Percentiles rank a stretch among this genome's conserved stretches.
Evolutionary conservation across 2,329 filamentous ascomycete genomes (phyloP).

Genomic region (Cytospora paraplurivora): DNA sequence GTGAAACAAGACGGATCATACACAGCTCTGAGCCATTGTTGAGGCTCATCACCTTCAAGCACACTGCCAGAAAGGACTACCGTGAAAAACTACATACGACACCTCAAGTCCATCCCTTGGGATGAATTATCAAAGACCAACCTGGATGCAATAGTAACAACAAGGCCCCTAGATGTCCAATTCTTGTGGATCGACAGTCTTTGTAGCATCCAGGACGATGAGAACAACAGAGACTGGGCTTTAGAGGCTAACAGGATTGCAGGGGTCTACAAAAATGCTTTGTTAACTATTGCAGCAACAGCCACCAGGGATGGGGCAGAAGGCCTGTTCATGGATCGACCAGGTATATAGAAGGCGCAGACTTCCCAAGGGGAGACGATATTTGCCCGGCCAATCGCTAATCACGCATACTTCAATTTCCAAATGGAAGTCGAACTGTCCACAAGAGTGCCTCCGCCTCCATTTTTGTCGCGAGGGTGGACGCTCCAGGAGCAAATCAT

Average conservation of each 20-base stretch:
- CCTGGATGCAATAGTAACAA: constrained; percentile 26
- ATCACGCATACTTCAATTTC: not conserved
- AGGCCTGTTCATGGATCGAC: not conserved
- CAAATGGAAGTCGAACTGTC: no score
- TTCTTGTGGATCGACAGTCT: constrained; percentile 34
- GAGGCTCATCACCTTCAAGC: not conserved
- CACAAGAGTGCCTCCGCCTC: not conserved
- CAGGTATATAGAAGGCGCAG: not conserved
- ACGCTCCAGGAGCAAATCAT: constrained; percentile 7
- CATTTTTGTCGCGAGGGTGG: constrained; percentile 1
- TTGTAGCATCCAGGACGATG: constrained; percentile 31
- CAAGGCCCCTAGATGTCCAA: constrained; percentile 20
- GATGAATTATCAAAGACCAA: constrained; percentile 9
- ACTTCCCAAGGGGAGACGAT: not conserved
- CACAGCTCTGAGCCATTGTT: constrained; percentile 8
- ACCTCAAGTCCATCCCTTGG: not conserved
- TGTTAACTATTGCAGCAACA: constrained; percentile 4
- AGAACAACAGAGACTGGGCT: constrained; percentile 27
- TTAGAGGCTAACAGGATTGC: constrained; percentile 6
- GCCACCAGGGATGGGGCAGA: not conserved
- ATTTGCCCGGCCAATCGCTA: not conserved
- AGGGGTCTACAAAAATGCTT: constrained; percentile 3
- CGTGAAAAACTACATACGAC: not conserved
- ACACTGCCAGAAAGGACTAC: not conserved
- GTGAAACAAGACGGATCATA: not conserved